phyloP scores from a whole-genome alignment of 2,329 filamentous ascomycete genomes.

The Ceratocystis papillata region DNA sequence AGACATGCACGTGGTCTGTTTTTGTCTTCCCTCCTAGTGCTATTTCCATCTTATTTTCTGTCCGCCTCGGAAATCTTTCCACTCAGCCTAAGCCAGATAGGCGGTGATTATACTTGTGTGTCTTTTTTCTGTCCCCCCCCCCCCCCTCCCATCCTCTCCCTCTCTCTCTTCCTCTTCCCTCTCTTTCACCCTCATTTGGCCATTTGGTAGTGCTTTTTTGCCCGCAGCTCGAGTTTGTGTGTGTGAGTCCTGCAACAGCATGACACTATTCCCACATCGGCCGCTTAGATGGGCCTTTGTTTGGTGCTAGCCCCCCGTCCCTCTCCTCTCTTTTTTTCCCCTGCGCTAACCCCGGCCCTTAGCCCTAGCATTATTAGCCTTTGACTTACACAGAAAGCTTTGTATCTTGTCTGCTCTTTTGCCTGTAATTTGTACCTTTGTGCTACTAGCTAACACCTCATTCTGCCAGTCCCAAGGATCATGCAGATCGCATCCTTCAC shows the following conservation, averaged over 20 bases:
- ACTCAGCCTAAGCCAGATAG: too few relatives aligned
- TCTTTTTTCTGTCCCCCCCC: background rate
- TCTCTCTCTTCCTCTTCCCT: background rate
- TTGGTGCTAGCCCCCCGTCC: background rate
- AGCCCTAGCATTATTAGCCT: background rate
- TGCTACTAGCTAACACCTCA: background rate
- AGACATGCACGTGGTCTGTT: too few relatives aligned
- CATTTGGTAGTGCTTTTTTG: background rate
- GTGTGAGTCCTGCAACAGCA: constrained; percentile 2
- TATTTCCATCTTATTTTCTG: too few relatives aligned
- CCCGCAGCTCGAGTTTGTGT: background rate
- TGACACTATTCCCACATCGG: background rate
- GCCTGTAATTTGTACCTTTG: background rate
- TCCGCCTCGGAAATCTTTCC: too few relatives aligned
- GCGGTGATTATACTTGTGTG: background rate
- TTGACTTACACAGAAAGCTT: background rate
- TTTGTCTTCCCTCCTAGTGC: too few relatives aligned
- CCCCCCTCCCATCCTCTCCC: background rate
- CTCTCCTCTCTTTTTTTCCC: background rate
- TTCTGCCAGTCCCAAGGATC: background rate
- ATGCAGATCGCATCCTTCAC: background rate
- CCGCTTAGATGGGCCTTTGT: background rate
- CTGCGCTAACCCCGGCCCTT: background rate
- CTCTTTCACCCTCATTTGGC: background rate
- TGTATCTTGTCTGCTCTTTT: background rate